Evolutionary conservation across 148 eudicot species (phyloP).

Genomic region (Rhododendron ovatum): DNA sequence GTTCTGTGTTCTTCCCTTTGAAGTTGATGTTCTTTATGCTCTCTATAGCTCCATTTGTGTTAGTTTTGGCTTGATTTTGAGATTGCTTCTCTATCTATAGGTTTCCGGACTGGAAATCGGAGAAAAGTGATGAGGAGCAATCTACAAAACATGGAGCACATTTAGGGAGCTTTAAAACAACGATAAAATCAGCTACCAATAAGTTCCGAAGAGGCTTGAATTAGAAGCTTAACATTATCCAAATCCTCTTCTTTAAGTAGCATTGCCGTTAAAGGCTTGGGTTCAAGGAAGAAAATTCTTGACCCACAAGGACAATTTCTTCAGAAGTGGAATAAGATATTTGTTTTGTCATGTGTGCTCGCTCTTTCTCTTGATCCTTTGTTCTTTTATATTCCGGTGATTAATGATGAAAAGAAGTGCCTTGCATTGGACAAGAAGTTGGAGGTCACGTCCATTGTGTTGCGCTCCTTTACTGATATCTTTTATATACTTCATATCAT

Average conservation of each 20-base stretch:
- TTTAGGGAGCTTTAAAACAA: constrained; percentile 28
- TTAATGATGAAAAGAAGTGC: constrained; percentile 53
- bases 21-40: neutral
- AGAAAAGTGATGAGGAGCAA: constrained; percentile 34
- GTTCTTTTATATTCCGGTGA: constrained; percentile 80
- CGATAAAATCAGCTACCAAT: constrained; percentile 25
- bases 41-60: neutral
- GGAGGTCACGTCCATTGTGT: constrained; percentile 58
- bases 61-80: neutral
- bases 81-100: constrained; percentile 20
- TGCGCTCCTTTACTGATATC: constrained; percentile 85
- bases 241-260: constrained; percentile 35
- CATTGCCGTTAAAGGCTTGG: constrained; percentile 26
- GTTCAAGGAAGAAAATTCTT: constrained; percentile 53
- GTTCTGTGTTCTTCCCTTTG: neutral
- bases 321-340: constrained; percentile 91
- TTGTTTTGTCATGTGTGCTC: constrained; percentile 71
- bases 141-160: constrained; percentile 25
- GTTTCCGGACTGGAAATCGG: constrained; percentile 48
- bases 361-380: constrained; percentile 91
- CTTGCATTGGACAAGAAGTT: constrained; percentile 62
- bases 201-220: constrained; percentile 37
- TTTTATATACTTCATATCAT: constrained; percentile 79
- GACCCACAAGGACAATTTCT: constrained; percentile 91
- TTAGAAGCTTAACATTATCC: constrained; percentile 29